Evolutionary conservation across 495 filamentous ascomycete genomes (phyloP), one percentile per base, ranked within the genome.

Genomic region (Lepraria neglecta): DNA sequence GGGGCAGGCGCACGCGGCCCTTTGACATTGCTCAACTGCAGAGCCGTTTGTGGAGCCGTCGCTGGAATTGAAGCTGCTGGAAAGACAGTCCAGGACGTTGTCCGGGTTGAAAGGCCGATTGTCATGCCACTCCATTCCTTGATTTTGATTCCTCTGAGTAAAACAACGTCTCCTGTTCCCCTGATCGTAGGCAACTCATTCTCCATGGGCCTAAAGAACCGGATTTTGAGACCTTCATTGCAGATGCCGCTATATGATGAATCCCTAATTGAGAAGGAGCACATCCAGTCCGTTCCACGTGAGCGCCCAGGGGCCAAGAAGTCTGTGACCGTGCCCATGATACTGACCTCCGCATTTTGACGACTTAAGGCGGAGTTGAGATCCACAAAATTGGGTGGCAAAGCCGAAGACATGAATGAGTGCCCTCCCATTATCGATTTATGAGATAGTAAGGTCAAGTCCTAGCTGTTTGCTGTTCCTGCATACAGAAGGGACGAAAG

Each of bases 261-360:
- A 63, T 82, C 80, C 61, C 74, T 77, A 35, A 83, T 66, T 6
- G 77, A 80, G 52, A 82, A 82, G 6, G 77, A 81, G 53, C 75
- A 68, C 56, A 68, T 67, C 62, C 69, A 77, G 30, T 68, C 69
- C 2, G 74, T 73, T 17, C 73, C 72, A 55, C 61, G 65, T 7
- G 73, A 70, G 35, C 56, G 66, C n/a, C 7, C 64, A 17, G 71
- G 61, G 14, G 68, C 65, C 19, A 76, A 63, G 43, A 65, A 67
- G 66, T 82, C 80, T 5, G 78, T 74, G 1, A 81, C 77, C 2
- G 82, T 72, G 1, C 80, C 81, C 28, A 82, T 71, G 21, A 82
- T 68, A 63, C 65, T 79, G 27, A 74, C 57, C 55, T 55, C 71
- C n/a, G 63, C 59, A 19, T 67, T 64, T 17, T 61, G 33, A 53